Conservation (phyloP, 306 rosid genomes). For the Canavalia gladiata region DNA sequence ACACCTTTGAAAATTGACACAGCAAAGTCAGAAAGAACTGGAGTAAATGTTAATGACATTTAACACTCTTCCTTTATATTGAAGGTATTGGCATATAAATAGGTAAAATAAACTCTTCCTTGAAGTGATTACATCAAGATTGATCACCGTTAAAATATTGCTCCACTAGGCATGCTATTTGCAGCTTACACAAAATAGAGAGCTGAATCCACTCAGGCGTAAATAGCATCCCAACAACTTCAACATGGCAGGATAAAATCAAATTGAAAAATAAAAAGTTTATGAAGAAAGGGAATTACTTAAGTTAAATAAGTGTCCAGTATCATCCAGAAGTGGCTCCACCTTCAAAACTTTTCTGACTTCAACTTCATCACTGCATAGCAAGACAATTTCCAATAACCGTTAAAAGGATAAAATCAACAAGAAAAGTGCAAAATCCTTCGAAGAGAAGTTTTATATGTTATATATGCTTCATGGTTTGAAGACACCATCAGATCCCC, state of each 20-base stretch:
- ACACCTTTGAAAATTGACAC: constrained; percentile 70
- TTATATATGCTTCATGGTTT: background rate
- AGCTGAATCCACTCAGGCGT: constrained; percentile 7
- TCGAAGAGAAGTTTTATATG: background rate
- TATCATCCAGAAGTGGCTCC: constrained; percentile 88
- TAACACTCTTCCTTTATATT: constrained; percentile 13
- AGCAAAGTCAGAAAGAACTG: constrained; percentile 42
- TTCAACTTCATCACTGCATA: constrained; percentile 80
- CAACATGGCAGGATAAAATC: constrained; percentile 23
- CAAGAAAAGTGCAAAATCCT: background rate
- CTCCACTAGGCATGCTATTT: background rate
- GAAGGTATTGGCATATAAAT: background rate
- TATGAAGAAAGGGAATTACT: constrained; percentile 63
- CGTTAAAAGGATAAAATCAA: constrained; percentile 23
- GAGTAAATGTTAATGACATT: background rate
- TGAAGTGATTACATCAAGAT: constrained; percentile 3
- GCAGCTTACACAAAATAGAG: background rate
- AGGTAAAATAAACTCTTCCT: constrained; percentile 35
- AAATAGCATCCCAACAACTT: constrained; percentile 23
- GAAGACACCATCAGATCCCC: constrained; percentile 11
- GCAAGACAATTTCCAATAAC: constrained; percentile 34
- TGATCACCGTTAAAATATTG: background rate
- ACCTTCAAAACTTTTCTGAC: constrained; percentile 84
- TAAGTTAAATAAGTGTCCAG: constrained; percentile 88
- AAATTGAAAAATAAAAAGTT: constrained; percentile 29